Evolutionary conservation across 768 basidiomycete species (phyloP).

Genomic region (Leccinum variicolor): DNA sequence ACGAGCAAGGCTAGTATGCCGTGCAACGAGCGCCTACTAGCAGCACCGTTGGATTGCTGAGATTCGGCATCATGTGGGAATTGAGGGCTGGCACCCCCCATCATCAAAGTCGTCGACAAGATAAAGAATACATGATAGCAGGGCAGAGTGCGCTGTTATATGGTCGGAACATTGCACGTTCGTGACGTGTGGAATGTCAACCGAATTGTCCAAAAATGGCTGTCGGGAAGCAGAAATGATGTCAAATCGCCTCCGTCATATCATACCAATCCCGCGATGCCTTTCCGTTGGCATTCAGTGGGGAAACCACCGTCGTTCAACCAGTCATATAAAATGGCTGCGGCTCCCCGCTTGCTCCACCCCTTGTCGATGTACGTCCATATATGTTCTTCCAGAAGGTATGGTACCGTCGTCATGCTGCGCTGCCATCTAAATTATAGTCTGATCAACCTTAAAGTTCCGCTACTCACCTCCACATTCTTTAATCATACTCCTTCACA

Average conservation of each 20-base stretch:
- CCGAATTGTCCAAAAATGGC: constrained; percentile 10
- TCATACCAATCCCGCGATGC: neutral
- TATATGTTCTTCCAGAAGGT: neutral
- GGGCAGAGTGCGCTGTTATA: constrained; percentile 4
- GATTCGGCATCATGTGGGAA: neutral
- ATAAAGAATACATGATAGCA: neutral
- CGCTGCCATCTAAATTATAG: neutral
- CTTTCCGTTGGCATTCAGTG: neutral
- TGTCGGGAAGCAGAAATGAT: no score
- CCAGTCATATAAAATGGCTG: neutral
- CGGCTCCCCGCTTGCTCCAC: neutral
- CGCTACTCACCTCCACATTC: neutral
- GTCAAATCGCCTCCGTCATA: no score
- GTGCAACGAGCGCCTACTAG: constrained; percentile 3
- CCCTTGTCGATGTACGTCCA: neutral
- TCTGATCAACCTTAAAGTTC: neutral
- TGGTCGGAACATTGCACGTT: constrained; percentile 26
- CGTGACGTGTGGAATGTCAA: constrained; percentile 13
- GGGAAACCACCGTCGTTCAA: neutral
- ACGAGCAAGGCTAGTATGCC: constrained; percentile 5
- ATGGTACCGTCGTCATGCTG: neutral
- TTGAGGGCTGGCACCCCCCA: neutral
- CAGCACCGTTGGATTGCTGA: neutral
- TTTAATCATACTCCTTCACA: neutral
- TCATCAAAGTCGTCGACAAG: constrained; percentile 4